Conservation (phyloP, 768 basidiomycete genomes). For the Coprinopsis cinerea region DNA sequence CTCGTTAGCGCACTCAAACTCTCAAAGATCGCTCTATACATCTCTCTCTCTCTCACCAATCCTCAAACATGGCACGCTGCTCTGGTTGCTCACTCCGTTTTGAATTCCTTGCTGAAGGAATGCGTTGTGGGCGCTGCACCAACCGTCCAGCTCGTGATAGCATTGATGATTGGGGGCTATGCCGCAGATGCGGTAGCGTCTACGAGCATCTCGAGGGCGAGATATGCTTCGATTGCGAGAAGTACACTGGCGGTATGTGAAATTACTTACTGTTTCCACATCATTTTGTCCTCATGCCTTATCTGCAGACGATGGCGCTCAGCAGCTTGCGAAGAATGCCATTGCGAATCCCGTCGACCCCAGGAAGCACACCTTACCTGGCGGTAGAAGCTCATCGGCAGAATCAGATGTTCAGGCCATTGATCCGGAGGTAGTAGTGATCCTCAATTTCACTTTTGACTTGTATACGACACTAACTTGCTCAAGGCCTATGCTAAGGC, state of each 20-base stretch:
- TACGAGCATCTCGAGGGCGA: neutral
- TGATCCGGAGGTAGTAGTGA: too few relatives aligned
- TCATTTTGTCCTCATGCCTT: neutral
- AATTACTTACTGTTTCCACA: neutral
- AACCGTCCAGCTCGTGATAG: neutral
- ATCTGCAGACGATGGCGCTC: neutral
- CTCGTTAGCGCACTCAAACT: neutral
- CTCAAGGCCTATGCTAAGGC: neutral
- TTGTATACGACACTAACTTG: neutral
- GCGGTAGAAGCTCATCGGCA: neutral
- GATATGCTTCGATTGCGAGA: neutral
- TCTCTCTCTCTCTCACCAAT: too few relatives aligned
- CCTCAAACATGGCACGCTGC: neutral
- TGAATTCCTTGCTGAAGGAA: neutral
- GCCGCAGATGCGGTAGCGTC: neutral
- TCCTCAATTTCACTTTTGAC: neutral
- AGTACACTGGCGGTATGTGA: neutral
- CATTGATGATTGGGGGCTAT: neutral
- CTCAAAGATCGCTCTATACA: neutral
- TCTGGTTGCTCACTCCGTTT: neutral
- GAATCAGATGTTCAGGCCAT: too few relatives aligned
- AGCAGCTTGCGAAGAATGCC: neutral
- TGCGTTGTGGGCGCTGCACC: neutral
- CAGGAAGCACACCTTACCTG: neutral
- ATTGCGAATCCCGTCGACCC: conserved; percentile 4